A percentile compares a stretch with the other conserved stretches of the same genome.
Conservation (phyloP, 2,329 filamentous ascomycete species). For the Fusarium xylarioides region DNA sequence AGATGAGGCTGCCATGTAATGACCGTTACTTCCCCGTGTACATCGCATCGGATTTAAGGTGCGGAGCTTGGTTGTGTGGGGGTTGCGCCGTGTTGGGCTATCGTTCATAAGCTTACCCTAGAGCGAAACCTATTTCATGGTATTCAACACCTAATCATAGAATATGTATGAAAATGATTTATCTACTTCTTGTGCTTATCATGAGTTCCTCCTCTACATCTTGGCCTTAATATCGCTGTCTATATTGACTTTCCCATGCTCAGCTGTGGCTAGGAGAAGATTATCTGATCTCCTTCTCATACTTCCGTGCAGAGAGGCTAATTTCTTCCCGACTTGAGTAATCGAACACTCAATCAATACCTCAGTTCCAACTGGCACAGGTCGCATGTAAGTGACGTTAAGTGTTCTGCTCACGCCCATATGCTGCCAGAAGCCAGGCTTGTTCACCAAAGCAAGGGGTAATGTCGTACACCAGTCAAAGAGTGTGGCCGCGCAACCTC, state of each 20-base stretch:
- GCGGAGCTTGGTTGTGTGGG: slow-evolving; percentile 13
- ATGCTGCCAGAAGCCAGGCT: slow-evolving; percentile 67
- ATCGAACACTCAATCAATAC: slow-evolving; percentile 66
- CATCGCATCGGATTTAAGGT: slow-evolving; percentile 24
- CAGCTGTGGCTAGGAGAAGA: slow-evolving; percentile 63
- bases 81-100: background rate
- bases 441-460: slow-evolving; percentile 63
- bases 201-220: background rate
- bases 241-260: slow-evolving; percentile 72
- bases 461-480: slow-evolving; percentile 73
- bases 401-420: slow-evolving; percentile 73
- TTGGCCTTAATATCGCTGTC: slow-evolving; percentile 55
- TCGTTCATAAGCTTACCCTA: background rate
- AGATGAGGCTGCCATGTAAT: slow-evolving; percentile 11
- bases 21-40: slow-evolving; percentile 6
- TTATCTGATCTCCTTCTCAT: slow-evolving; percentile 65
- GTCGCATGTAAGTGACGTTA: slow-evolving; percentile 73
- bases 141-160: background rate
- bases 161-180: background rate
- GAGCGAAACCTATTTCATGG: background rate
- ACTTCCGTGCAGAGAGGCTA: slow-evolving; percentile 63
- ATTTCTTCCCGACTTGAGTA: slow-evolving; percentile 63
- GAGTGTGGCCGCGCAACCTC: slow-evolving; percentile 71
- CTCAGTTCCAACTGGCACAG: slow-evolving; percentile 61
- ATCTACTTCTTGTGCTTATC: background rate